Evolutionary conservation across 176 grass and related monocot species (phyloP).

Genomic region (barley (Hordeum vulgare)): DNA sequence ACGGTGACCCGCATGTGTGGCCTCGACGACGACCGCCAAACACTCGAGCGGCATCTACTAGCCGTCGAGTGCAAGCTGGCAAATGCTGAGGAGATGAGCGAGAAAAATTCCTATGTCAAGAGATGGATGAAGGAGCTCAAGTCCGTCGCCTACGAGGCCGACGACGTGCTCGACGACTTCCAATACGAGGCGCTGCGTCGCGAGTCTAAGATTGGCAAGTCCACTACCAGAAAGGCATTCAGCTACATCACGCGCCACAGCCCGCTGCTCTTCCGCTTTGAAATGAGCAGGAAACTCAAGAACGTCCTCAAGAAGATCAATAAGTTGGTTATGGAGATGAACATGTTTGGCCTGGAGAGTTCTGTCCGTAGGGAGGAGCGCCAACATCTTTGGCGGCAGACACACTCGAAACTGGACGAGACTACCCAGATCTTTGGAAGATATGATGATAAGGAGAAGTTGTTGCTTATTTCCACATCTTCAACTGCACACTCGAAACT

Average conservation of each 20-base stretch:
- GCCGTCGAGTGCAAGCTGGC: not conserved
- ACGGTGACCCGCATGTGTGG: not conserved
- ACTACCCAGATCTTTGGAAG: no score
- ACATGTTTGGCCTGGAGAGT: not conserved
- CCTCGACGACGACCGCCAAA: not conserved
- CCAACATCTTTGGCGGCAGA: not conserved
- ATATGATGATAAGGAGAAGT: no score
- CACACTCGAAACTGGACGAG: no score
- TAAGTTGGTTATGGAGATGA: not conserved
- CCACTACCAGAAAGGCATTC: not conserved
- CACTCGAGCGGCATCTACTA: not conserved
- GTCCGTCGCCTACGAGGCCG: slow-evolving; percentile 22
- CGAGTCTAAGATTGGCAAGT: not conserved
- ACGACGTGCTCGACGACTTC: slow-evolving; percentile 40
- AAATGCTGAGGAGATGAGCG: not conserved
- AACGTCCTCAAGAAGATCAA: not conserved
- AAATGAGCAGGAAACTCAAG: not conserved
- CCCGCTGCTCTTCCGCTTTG: not conserved
- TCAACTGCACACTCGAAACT: no score
- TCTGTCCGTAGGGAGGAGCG: no score
- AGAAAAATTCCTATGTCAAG: not conserved
- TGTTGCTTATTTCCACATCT: no score
- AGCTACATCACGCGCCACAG: not conserved
- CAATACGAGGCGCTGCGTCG: slow-evolving; percentile 9
- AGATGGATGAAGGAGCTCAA: not conserved